phyloP scores from a whole-genome alignment of 495 filamentous ascomycete genomes.

The Penicillium roqueforti region DNA sequence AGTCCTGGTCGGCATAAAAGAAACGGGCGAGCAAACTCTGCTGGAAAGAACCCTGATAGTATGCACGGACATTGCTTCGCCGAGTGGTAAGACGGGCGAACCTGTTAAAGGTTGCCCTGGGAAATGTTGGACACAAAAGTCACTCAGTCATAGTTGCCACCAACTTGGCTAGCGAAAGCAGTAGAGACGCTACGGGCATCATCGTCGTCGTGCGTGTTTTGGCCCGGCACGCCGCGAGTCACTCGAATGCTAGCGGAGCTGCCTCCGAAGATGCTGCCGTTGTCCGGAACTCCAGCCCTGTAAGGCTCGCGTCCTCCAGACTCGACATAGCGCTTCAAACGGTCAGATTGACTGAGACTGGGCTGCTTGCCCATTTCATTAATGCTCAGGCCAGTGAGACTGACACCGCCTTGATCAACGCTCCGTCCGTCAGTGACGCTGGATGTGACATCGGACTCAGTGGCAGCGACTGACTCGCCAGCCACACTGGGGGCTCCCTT shows the following conservation, averaged over 20 bases:
- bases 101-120: constrained; percentile 20
- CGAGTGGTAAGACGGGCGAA: constrained; percentile 12
- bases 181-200: constrained; percentile 94
- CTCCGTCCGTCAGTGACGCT: constrained; percentile 66
- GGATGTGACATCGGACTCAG: constrained; percentile 76
- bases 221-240: constrained; percentile 47
- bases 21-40: constrained; percentile 25
- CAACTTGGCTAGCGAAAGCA: constrained; percentile 92
- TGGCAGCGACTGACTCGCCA: constrained; percentile 84
- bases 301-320: constrained; percentile 57
- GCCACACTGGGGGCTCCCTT: constrained; percentile 73
- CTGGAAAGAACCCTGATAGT: constrained; percentile 22
- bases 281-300: constrained; percentile 46
- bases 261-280: constrained; percentile 69
- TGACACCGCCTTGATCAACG: constrained; percentile 79
- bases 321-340: constrained; percentile 84
- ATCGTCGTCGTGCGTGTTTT: constrained; percentile 62
- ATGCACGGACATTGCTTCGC: constrained; percentile 20
- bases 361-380: constrained; percentile 72
- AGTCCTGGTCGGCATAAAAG: constrained; percentile 19
- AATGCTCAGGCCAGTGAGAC: constrained; percentile 73
- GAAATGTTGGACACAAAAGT: constrained; percentile 8
- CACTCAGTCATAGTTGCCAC: constrained; percentile 84
- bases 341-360: constrained; percentile 80
- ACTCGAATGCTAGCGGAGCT: constrained; percentile 60